Percentiles rank a stretch among this genome's conserved stretches.
These are phyloP conservation scores for Schizonepeta tenuifolia DNA, from an alignment of 257 asterid genomes.

Conservation along the genomic window DNA sequence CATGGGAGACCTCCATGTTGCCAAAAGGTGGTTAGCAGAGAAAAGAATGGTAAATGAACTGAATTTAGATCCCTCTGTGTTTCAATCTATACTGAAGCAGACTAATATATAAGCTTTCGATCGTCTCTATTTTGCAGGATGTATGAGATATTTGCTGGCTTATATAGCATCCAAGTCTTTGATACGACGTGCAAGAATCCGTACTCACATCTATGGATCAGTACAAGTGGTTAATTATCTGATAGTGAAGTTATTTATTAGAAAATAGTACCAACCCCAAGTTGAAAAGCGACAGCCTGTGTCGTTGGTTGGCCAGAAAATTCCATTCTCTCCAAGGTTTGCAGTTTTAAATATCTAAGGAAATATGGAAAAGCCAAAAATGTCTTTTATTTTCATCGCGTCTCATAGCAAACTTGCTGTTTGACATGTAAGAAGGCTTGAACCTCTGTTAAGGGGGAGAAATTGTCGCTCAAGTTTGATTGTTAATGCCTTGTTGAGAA, in stretches of 20 bases:
- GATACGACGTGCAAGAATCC: not conserved
- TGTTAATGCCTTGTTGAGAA: slow-evolving; percentile 27
- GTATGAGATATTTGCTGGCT: slow-evolving; percentile 8
- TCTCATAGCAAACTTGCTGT: slow-evolving; percentile 37
- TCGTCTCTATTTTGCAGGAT: not conserved
- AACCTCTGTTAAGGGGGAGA: not conserved
- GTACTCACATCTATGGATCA: not conserved
- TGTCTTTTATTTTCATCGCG: slow-evolving; percentile 42
- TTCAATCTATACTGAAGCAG: not conserved
- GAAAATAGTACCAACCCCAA: not conserved
- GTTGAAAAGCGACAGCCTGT: slow-evolving; percentile 29
- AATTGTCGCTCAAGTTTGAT: slow-evolving; percentile 19
- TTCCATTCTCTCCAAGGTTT: slow-evolving; percentile 7
- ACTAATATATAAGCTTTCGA: not conserved
- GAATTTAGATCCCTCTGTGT: too few species aligned
- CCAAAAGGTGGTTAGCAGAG: too few species aligned
- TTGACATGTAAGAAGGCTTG: slow-evolving; percentile 14
- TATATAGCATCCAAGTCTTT: slow-evolving; percentile 21
- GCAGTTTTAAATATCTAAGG: not conserved
- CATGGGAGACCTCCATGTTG: slow-evolving; percentile 43
- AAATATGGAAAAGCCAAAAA: slow-evolving; percentile 17
- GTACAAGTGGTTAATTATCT: not conserved
- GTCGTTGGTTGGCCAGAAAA: slow-evolving; percentile 23
- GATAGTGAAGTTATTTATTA: not conserved
- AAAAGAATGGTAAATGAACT: not conserved